Evolutionary conservation across 2,329 filamentous ascomycete species (phyloP).

Genomic region (Passalora sequoiae): DNA sequence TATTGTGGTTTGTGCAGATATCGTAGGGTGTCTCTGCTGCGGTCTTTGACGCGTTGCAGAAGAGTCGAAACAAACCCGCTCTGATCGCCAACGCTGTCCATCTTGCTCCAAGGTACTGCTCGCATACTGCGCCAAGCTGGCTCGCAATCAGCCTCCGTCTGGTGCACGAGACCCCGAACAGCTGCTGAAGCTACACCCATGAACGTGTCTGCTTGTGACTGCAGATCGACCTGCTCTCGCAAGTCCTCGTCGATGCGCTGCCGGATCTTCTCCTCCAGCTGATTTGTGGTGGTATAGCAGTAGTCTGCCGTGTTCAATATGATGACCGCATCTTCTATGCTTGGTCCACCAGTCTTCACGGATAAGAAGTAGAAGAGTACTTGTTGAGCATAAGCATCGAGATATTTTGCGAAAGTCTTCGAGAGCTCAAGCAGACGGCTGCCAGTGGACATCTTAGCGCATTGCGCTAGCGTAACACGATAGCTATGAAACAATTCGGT

Average conservation of each 20-base stretch:
- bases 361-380: slow-evolving; percentile 71
- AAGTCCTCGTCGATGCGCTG: slow-evolving; percentile 79
- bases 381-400: slow-evolving; percentile 93
- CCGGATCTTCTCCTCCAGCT: slow-evolving; percentile 92
- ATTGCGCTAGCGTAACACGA: slow-evolving; percentile 85
- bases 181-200: slow-evolving; percentile 89
- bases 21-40: slow-evolving; percentile 67
- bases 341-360: slow-evolving; percentile 54
- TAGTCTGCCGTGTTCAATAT: slow-evolving; percentile 97
- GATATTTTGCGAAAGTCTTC: slow-evolving; percentile 80
- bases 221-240: slow-evolving; percentile 72
- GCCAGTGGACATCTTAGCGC: slow-evolving; percentile 92
- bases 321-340: slow-evolving; percentile 71
- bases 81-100: slow-evolving; percentile 90
- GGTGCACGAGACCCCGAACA: slow-evolving; percentile 75
- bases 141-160: slow-evolving; percentile 77
- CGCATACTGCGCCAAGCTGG: slow-evolving; percentile 94
- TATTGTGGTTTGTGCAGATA: slow-evolving; percentile 87
- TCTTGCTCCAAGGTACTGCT: slow-evolving; percentile 88
- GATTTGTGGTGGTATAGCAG: slow-evolving; percentile 87
- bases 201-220: slow-evolving; percentile 90
- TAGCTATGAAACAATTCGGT: slow-evolving; percentile 98
- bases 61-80: slow-evolving; percentile 86
- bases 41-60: slow-evolving; percentile 64
- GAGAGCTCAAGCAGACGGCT: slow-evolving; percentile 78